Percentiles rank a stretch among this genome's conserved stretches.
Conservation (phyloP, 805 yeast species). For the Cyberlindnera mississippiensis region DNA sequence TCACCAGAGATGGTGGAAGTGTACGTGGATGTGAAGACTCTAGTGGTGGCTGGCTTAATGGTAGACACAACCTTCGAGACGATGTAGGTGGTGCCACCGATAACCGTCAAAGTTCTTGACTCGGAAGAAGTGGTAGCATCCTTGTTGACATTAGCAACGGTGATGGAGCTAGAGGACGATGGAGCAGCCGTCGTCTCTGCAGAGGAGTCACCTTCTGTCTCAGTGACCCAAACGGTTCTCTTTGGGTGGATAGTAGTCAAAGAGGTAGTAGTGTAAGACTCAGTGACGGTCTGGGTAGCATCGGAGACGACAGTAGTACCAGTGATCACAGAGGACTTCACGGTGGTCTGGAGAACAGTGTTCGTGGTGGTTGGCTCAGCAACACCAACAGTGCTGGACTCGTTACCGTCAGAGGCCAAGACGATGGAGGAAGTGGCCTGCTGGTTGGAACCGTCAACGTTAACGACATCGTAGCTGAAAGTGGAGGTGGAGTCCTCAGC, state of each 20-base stretch:
- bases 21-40: conserved; percentile 22
- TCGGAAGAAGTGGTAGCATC: conserved; percentile 8
- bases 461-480: conserved; percentile 25
- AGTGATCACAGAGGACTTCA: conserved; percentile 11
- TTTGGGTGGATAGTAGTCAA: conserved; percentile 22
- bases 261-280: conserved; percentile 22
- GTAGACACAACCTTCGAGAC: conserved; percentile 24
- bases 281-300: conserved; percentile 13
- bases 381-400: conserved; percentile 17
- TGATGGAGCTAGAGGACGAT: background rate
- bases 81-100: conserved; percentile 25
- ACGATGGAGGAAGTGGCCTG: conserved; percentile 22
- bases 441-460: conserved; percentile 28
- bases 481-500: conserved; percentile 19
- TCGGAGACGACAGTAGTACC: conserved; percentile 13
- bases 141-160: conserved; percentile 2
- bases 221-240: conserved; percentile 26
- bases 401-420: conserved; percentile 16
- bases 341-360: conserved; percentile 5
- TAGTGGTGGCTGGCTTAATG: conserved; percentile 24
- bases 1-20: conserved; percentile 20
- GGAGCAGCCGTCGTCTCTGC: conserved; percentile 6
- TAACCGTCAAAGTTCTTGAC: conserved; percentile 13
- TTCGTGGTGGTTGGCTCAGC: conserved; percentile 24
- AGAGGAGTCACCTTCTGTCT: conserved; percentile 19